Percentiles rank a stretch among this genome's conserved stretches.
Conservation (phyloP, 768 basidiomycete genomes). For the Leccinum variicolor region DNA sequence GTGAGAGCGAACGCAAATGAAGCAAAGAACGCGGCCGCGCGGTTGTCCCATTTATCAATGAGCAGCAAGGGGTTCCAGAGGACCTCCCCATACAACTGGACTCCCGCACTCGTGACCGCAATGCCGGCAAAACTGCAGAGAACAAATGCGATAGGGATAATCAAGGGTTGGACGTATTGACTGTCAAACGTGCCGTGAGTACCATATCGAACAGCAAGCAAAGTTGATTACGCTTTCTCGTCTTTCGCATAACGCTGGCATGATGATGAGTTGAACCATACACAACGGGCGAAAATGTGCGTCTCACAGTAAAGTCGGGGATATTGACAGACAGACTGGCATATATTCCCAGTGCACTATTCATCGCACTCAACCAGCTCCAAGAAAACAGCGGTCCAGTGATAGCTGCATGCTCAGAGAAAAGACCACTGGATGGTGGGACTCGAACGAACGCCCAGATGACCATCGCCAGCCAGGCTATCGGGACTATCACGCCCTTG, state of each 20-base stretch:
- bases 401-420: constrained; percentile 42
- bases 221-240: constrained; percentile 31
- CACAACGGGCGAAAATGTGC: background rate
- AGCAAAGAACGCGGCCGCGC: constrained; percentile 82
- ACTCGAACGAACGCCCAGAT: constrained; percentile 77
- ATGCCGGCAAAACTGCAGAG: constrained; percentile 77
- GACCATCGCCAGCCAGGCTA: constrained; percentile 66
- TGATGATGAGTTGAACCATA: background rate
- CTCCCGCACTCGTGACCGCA: constrained; percentile 74
- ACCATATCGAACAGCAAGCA: background rate
- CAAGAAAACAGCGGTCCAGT: constrained; percentile 58
- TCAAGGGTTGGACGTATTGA: constrained; percentile 69
- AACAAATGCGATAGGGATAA: constrained; percentile 78
- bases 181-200: constrained; percentile 31
- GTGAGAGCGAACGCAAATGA: constrained; percentile 59
- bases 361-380: constrained; percentile 77
- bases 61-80: constrained; percentile 66
- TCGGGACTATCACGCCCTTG: constrained; percentile 64
- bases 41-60: constrained; percentile 80
- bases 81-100: constrained; percentile 46
- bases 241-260: constrained; percentile 68
- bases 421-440: constrained; percentile 59
- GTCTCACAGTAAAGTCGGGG: constrained; percentile 70
- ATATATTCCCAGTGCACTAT: constrained; percentile 74
- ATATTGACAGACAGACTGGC: constrained; percentile 75